Conservation (phyloP, 2,329 filamentous ascomycete species). For the Paraconiothyrium brasiliense region DNA sequence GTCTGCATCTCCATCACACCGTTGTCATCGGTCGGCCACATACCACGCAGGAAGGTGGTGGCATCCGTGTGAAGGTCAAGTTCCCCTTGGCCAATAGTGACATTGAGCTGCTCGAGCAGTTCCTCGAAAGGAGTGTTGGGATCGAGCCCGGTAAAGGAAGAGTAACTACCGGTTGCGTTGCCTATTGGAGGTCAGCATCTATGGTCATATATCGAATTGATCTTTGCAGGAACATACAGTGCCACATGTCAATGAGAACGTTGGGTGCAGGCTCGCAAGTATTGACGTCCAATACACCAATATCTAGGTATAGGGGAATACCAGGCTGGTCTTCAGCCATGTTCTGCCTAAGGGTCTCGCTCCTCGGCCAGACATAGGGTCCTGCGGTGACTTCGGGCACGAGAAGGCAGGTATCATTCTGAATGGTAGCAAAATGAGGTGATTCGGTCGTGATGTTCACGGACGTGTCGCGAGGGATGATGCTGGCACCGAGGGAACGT, state of each 20-base stretch:
- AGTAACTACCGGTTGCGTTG: slow-evolving; percentile 38
- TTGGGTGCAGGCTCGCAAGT: slow-evolving; percentile 53
- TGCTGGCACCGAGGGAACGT: slow-evolving; percentile 12
- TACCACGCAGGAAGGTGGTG: slow-evolving; percentile 40
- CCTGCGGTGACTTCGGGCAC: slow-evolving; percentile 27
- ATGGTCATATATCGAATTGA: neutral
- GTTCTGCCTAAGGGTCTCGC: slow-evolving; percentile 40
- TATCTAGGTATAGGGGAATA: slow-evolving; percentile 53
- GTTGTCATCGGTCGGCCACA: slow-evolving; percentile 39
- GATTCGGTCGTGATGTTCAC: slow-evolving; percentile 17
- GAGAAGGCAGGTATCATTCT: slow-evolving; percentile 28
- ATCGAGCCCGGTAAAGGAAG: slow-evolving; percentile 38
- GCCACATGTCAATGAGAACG: slow-evolving; percentile 52
- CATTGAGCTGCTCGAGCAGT: slow-evolving; percentile 41
- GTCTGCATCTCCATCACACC: slow-evolving; percentile 40
- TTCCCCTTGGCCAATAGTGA: slow-evolving; percentile 27
- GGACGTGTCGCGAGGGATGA: slow-evolving; percentile 15
- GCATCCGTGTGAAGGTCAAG: slow-evolving; percentile 39
- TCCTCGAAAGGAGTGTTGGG: slow-evolving; percentile 19
- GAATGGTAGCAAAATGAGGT: slow-evolving; percentile 20
- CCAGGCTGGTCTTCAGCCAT: slow-evolving; percentile 49
- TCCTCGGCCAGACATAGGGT: slow-evolving; percentile 34
- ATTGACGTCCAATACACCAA: slow-evolving; percentile 53
- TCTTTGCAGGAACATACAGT: slow-evolving; percentile 30
- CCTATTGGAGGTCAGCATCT: neutral